Evolutionary conservation across 257 asterid species (phyloP), one percentile per base, ranked within the genome.

Genomic region (Rehmannia glutinosa): DNA sequence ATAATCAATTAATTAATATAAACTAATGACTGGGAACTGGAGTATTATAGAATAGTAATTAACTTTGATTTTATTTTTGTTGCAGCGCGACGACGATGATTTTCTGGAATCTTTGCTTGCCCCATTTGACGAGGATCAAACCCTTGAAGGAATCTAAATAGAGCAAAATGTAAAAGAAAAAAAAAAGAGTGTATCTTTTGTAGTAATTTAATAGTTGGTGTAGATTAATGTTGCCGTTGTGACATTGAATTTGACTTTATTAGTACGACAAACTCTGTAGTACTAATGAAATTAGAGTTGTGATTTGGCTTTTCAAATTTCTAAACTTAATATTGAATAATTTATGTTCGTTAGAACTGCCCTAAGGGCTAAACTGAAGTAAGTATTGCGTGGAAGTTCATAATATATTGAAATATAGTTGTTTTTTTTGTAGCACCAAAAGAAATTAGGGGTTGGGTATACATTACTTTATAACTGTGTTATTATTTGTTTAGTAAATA

Each of bases 81-180:
- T 27, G 57, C 81, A 82, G 85, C 47, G 30, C 23, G 78, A 71
- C 2, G 81, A 74, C 20, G 79, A 64, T 46, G 87, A 74, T 2
- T 77, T 79, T 43, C 59, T 79, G 54, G 83, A 72, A 20, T 77
- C 83, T 39, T 55, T 82, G 41, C 80, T 79, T 50, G 81, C 79
- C 55, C 79, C 75, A 13, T 77, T 50, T 59, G 71, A 30, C 53
- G 81, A 61, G 11, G 79, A 77, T 23, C 57, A 55, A 13, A 46
- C 51, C 19, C 54, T 56, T 21, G 62, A 30, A 21, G 81, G 68
- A 61, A 51, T 80, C 20, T 43, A 15, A 64, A 23, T 45, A 10
- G n/a, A 39, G 13, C 10, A 25, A 19, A 25, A 6, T 8, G 12
- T n/a, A n/a, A n/a, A n/a, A n/a, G n/a, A n/a, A n/a, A n/a, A n/a